A percentile compares a stretch with the other conserved stretches of the same genome.
Evolutionary conservation across 768 basidiomycete species (phyloP).

Genomic region (Termitomyces heimii): DNA sequence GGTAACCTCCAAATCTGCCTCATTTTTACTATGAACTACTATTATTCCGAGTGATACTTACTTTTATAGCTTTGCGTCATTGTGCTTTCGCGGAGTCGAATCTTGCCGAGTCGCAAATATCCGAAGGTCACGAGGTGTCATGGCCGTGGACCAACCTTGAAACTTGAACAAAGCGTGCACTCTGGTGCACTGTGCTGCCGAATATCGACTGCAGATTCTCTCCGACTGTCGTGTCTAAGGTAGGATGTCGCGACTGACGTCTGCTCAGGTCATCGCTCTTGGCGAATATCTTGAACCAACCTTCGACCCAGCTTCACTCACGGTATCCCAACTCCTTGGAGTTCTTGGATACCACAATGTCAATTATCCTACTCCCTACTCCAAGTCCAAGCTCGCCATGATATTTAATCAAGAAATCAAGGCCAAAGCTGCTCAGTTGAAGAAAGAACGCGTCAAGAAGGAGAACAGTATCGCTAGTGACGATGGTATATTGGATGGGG

Average conservation of each 20-base stretch:
- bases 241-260: constrained; percentile 70
- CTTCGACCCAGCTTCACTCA: constrained; percentile 69
- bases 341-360: constrained; percentile 74
- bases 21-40: no score
- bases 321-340: constrained; percentile 77
- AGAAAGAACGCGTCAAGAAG: constrained; percentile 57
- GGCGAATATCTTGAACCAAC: constrained; percentile 78
- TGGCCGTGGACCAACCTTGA: no score
- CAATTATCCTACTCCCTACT: constrained; percentile 66
- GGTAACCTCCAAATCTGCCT: no score
- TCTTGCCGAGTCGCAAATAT: no score
- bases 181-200: not conserved
- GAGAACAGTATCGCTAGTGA: constrained; percentile 73
- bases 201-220: not conserved
- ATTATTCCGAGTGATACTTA: no score
- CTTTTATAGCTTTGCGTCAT: no score
- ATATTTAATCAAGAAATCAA: constrained; percentile 78
- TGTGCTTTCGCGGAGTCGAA: no score
- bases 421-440: constrained; percentile 47
- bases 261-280: constrained; percentile 64
- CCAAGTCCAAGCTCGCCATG: constrained; percentile 71
- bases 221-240: not conserved
- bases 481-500: constrained; percentile 76
- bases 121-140: no score
- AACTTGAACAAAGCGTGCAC: not conserved